Percentiles rank a stretch among this genome's conserved stretches.
Conservation (phyloP, 2,329 filamentous ascomycete genomes). For the Endocalyx cinctus region DNA sequence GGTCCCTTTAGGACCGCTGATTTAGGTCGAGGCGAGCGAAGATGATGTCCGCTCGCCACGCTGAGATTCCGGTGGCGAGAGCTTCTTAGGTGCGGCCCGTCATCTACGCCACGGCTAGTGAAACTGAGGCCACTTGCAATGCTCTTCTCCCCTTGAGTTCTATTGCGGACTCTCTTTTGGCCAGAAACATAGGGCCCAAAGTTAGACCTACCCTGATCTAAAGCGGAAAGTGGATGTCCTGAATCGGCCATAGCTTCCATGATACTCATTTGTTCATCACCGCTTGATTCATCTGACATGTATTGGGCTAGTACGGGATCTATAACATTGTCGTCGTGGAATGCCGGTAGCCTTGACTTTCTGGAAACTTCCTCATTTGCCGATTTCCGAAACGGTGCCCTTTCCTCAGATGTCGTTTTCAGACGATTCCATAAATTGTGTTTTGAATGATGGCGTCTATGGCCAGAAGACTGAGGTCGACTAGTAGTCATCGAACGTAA, state of each 20-base stretch:
- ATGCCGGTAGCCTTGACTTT: slow-evolving; percentile 73
- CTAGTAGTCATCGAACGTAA: slow-evolving; percentile 66
- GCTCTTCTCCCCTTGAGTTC: slow-evolving; percentile 67
- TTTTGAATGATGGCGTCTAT: slow-evolving; percentile 83
- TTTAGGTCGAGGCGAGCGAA: slow-evolving; percentile 67
- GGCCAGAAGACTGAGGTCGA: slow-evolving; percentile 71
- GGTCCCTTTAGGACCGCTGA: slow-evolving; percentile 53
- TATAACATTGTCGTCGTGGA: slow-evolving; percentile 97
- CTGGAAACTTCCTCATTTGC: slow-evolving; percentile 60
- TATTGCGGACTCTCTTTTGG: slow-evolving; percentile 68
- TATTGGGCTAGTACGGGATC: slow-evolving; percentile 93
- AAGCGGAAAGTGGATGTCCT: slow-evolving; percentile 58
- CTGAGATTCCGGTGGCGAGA: slow-evolving; percentile 77
- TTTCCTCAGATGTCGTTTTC: slow-evolving; percentile 68
- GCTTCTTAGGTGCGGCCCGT: slow-evolving; percentile 56
- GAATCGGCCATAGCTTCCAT: slow-evolving; percentile 70
- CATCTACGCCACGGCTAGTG: slow-evolving; percentile 64
- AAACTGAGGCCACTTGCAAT: slow-evolving; percentile 66
- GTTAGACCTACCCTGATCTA: slow-evolving; percentile 69
- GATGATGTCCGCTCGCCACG: slow-evolving; percentile 69
- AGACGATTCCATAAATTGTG: slow-evolving; percentile 77
- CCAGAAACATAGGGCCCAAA: slow-evolving; percentile 69
- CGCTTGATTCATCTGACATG: slow-evolving; percentile 93
- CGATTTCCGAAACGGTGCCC: slow-evolving; percentile 80
- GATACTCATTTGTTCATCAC: slow-evolving; percentile 85